phyloP scores from a whole-genome alignment of 2,329 filamentous ascomycete genomes.

The Zymoseptoria crescenta region DNA sequence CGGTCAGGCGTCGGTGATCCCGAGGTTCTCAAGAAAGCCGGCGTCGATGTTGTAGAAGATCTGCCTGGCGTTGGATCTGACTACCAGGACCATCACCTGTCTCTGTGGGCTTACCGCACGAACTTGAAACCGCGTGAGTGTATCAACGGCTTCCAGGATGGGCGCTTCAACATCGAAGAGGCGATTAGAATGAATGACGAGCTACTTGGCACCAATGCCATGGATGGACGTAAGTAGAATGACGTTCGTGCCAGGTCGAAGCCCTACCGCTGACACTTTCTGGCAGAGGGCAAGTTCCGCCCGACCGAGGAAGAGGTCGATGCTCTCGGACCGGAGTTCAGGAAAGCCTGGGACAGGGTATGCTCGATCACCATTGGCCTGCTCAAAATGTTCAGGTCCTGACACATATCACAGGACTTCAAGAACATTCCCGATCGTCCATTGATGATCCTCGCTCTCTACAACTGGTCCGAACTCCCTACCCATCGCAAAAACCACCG shows the following conservation, averaged over 20 bases:
- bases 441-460: slow-evolving; percentile 38
- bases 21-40: slow-evolving; percentile 37
- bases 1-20: slow-evolving; percentile 52
- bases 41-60: slow-evolving; percentile 16
- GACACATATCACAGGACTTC: slow-evolving; percentile 37
- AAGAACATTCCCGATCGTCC: slow-evolving; percentile 40
- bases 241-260: not conserved
- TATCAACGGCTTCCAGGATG: slow-evolving; percentile 47
- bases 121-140: slow-evolving; percentile 42
- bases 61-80: slow-evolving; percentile 29
- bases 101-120: slow-evolving; percentile 47
- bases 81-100: slow-evolving; percentile 37
- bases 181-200: slow-evolving; percentile 43
- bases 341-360: slow-evolving; percentile 44
- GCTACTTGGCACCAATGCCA: slow-evolving; percentile 50
- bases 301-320: slow-evolving; percentile 47
- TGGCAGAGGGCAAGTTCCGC: slow-evolving; percentile 44
- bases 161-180: slow-evolving; percentile 39
- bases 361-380: not conserved
- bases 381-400: not conserved
- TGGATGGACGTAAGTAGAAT: slow-evolving; percentile 39
- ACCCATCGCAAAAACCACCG: not conserved
- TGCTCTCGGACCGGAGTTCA: slow-evolving; percentile 47
- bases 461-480: slow-evolving; percentile 27
- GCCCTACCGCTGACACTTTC: not conserved